Evolutionary conservation across 345 rosid genomes (phyloP).

Genomic region (Sapria himalayana): DNA sequence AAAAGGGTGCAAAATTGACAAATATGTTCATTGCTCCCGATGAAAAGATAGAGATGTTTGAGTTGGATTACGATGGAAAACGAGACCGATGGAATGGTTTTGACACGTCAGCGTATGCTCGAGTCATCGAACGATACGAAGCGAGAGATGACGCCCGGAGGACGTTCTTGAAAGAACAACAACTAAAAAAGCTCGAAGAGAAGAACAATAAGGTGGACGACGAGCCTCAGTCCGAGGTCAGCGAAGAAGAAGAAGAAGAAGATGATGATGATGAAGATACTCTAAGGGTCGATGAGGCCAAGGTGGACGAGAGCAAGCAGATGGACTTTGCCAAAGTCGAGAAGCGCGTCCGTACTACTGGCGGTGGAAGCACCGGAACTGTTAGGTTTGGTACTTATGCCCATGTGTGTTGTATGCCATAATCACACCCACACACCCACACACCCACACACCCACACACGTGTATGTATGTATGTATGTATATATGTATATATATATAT

Average conservation of each 20-base stretch:
- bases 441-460: too few species aligned
- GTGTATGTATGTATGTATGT: too few species aligned
- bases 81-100: conserved; percentile 83
- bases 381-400: conserved; percentile 68
- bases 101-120: conserved; percentile 46
- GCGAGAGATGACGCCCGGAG: conserved; percentile 64
- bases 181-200: conserved; percentile 63
- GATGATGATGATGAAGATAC: conserved; percentile 66
- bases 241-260: conserved; percentile 62
- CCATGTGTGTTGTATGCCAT: too few species aligned
- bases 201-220: conserved; percentile 32
- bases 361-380: conserved; percentile 98
- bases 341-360: conserved; percentile 89
- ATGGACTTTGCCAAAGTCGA: conserved; percentile 97
- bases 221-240: conserved; percentile 20
- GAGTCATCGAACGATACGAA: conserved; percentile 58
- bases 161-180: conserved; percentile 53
- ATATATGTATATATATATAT: too few species aligned
- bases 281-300: conserved; percentile 76
- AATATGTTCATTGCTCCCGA: conserved; percentile 64
- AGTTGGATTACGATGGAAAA: conserved; percentile 78
- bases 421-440: too few species aligned
- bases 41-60: conserved; percentile 64
- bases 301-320: conserved; percentile 66
- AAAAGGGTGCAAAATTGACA: conserved; percentile 52